A percentile compares a stretch with the other conserved stretches of the same genome.
These are phyloP conservation scores for Maudiozyma barnettii DNA, from an alignment of 805 yeast species.

Conservation along the genomic window DNA sequence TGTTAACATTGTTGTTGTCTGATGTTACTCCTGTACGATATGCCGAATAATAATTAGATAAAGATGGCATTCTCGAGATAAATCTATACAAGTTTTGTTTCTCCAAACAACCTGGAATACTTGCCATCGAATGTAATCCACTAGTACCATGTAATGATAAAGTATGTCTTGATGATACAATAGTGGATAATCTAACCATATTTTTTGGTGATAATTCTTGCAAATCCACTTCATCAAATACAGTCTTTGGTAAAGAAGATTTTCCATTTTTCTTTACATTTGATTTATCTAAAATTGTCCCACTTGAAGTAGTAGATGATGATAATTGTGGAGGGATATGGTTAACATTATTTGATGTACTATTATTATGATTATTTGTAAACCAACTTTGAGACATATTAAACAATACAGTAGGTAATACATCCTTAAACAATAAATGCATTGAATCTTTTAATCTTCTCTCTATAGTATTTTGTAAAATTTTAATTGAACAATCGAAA, in stretches of 20 bases:
- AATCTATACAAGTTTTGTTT: constrained; percentile 27
- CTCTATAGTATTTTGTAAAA: constrained; percentile 28
- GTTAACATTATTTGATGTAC: background rate
- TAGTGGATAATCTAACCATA: constrained; percentile 54
- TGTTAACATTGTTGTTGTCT: background rate
- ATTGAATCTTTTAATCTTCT: constrained; percentile 27
- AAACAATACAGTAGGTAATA: constrained; percentile 27
- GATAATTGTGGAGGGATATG: constrained; percentile 3
- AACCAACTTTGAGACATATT: constrained; percentile 29
- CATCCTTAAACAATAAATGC: constrained; percentile 27
- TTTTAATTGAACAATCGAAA: constrained; percentile 29
- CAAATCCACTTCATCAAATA: constrained; percentile 22
- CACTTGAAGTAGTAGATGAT: background rate
- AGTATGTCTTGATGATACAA: constrained; percentile 71
- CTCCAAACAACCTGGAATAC: constrained; percentile 28
- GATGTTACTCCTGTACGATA: background rate
- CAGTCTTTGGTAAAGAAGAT: constrained; percentile 8
- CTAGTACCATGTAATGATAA: constrained; percentile 55
- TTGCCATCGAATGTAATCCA: constrained; percentile 32
- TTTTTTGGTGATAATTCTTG: constrained; percentile 53
- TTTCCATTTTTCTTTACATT: background rate
- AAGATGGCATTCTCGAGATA: constrained; percentile 26
- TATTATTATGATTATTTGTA: constrained; percentile 5
- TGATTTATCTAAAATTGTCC: background rate
- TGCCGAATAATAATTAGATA: constrained; percentile 17